Conservation (phyloP, 176 grass and related monocot genomes). For the Aegilops sharonensis region DNA sequence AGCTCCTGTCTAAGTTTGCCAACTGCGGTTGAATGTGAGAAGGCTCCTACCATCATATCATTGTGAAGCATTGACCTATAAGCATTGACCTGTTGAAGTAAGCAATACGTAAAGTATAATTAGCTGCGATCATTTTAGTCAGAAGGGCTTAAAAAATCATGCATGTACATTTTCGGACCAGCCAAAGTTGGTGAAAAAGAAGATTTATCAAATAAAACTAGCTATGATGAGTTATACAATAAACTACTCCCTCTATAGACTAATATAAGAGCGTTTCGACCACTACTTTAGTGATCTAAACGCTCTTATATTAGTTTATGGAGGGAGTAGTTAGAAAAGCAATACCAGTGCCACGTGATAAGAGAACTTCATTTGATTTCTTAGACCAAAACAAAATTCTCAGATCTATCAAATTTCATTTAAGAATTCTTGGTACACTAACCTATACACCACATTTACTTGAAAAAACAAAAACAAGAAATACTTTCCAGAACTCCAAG, state of each 20-base stretch:
- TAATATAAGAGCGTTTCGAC: too few relatives aligned
- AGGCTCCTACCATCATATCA: slow-evolving; percentile 96
- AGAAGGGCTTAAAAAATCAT: slow-evolving; percentile 2
- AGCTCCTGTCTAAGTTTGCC: slow-evolving; percentile 87
- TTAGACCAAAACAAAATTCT: background rate
- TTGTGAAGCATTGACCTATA: slow-evolving; percentile 89
- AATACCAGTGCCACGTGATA: background rate
- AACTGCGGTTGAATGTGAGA: slow-evolving; percentile 96
- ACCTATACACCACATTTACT: background rate
- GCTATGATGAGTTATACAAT: background rate
- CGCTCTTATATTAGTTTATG: too few relatives aligned
- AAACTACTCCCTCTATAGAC: background rate
- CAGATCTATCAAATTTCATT: slow-evolving; percentile 1
- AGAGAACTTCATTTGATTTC: background rate
- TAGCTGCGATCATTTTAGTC: background rate
- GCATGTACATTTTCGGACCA: background rate
- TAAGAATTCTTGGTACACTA: background rate
- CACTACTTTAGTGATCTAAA: too few relatives aligned
- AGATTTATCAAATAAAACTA: background rate
- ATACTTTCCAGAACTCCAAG: background rate
- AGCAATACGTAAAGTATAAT: slow-evolving; percentile 23
- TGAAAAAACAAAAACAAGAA: background rate
- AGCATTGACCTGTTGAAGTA: slow-evolving; percentile 66
- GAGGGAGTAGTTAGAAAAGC: background rate
- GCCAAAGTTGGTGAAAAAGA: background rate